Conservation (phyloP, 257 asterid genomes). For the Ehretia macrophylla region DNA sequence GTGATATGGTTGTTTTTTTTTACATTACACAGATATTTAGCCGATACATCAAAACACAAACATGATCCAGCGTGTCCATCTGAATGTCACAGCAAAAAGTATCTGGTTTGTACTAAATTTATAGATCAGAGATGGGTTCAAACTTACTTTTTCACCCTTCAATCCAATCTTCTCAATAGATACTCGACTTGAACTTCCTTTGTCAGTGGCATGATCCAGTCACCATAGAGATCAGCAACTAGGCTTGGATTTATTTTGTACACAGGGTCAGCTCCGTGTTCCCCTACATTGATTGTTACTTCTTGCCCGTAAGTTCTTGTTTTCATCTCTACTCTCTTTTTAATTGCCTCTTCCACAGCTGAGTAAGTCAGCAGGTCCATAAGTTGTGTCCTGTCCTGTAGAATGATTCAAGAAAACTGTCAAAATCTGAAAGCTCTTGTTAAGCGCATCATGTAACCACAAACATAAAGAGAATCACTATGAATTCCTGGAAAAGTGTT, state of each 20-base stretch:
- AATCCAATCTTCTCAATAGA: slow-evolving; percentile 74
- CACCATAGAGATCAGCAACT: slow-evolving; percentile 65
- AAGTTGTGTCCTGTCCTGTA: slow-evolving; percentile 51
- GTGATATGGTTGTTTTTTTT: too few relatives aligned
- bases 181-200: slow-evolving; percentile 89
- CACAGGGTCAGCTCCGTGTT: slow-evolving; percentile 31
- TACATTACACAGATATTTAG: too few relatives aligned
- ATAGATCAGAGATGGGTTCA: too few relatives aligned
- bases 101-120: too few relatives aligned
- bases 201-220: slow-evolving; percentile 95
- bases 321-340: slow-evolving; percentile 71
- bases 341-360: slow-evolving; percentile 63
- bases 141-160: background rate
- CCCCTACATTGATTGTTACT: slow-evolving; percentile 29
- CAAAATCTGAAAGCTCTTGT: background rate
- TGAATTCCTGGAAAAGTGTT: too few relatives aligned
- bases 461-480: background rate
- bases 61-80: too few relatives aligned
- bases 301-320: slow-evolving; percentile 77
- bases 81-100: too few relatives aligned
- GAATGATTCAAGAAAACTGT: slow-evolving; percentile 2
- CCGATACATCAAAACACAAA: too few relatives aligned
- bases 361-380: slow-evolving; percentile 75
- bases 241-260: slow-evolving; percentile 73
- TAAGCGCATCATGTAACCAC: too few relatives aligned